These are phyloP conservation scores for Oleoguttula mirabilis DNA, from an alignment of 495 filamentous ascomycete species.

Conservation along the genomic window DNA sequence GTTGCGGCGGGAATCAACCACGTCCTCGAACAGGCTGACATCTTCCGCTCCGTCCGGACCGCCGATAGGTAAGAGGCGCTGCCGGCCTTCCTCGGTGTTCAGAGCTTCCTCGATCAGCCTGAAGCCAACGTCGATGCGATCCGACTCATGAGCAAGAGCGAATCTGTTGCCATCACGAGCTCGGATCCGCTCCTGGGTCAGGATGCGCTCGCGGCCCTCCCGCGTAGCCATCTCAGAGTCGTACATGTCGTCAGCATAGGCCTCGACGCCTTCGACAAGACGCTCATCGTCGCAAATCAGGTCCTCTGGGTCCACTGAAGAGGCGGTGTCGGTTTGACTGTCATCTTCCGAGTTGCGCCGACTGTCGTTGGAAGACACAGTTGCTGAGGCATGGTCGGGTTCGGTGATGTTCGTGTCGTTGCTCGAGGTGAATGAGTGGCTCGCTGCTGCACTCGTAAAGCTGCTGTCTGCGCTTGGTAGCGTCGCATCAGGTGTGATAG, in stretches of 20 bases:
- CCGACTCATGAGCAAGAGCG: constrained; percentile 9
- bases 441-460: constrained; percentile 55
- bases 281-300: constrained; percentile 10
- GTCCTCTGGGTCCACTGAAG: constrained; percentile 17
- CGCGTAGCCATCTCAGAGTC: not conserved
- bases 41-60: not conserved
- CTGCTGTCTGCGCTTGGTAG: constrained; percentile 70
- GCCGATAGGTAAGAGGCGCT: constrained; percentile 5
- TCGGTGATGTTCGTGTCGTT: constrained; percentile 3
- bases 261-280: not conserved
- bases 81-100: constrained; percentile 19
- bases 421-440: constrained; percentile 30
- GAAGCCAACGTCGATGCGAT: constrained; percentile 16
- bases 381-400: not conserved
- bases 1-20: not conserved
- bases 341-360: constrained; percentile 4
- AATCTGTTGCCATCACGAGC: constrained; percentile 11
- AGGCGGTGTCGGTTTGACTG: constrained; percentile 4
- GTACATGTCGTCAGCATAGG: constrained; percentile 14
- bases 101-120: constrained; percentile 19
- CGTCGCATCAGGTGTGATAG: constrained; percentile 67
- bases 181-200: not conserved
- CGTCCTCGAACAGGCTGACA: not conserved
- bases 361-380: not conserved
- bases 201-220: constrained; percentile 8